Percentiles rank a stretch among this genome's conserved stretches.
These are phyloP conservation scores for Aspergillus fischeri DNA, from an alignment of 2,329 filamentous ascomycete species.

Conservation along the genomic window DNA sequence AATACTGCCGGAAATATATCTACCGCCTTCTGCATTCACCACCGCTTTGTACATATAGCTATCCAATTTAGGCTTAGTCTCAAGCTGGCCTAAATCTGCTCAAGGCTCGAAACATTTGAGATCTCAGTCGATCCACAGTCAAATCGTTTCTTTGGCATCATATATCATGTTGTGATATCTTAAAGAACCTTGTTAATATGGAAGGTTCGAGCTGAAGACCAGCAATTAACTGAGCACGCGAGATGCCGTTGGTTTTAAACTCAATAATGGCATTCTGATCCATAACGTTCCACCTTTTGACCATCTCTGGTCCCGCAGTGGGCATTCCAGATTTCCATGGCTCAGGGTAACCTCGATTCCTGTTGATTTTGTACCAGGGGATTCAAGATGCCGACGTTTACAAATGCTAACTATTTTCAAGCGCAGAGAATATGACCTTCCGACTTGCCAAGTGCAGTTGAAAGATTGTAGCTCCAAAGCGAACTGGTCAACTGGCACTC, in stretches of 20 bases:
- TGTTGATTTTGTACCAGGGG: neutral
- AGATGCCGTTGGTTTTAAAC: neutral
- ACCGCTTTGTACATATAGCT: neutral
- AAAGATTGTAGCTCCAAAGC: neutral
- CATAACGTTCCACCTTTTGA: too few relatives aligned
- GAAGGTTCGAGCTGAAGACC: neutral
- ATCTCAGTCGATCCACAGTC: neutral
- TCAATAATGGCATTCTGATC: neutral
- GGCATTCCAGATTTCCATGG: neutral
- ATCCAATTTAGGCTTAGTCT: neutral
- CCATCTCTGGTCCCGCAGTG: too few relatives aligned
- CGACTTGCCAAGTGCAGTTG: too few relatives aligned
- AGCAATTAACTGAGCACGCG: neutral
- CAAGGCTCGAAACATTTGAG: neutral
- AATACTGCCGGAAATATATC: neutral
- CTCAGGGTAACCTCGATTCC: neutral
- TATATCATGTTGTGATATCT: neutral
- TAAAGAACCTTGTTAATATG: neutral
- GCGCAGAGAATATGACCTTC: neutral
- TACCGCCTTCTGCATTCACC: neutral
- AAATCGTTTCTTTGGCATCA: neutral
- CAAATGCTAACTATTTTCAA: neutral
- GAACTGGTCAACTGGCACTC: neutral
- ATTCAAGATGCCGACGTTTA: neutral
- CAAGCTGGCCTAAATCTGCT: neutral